Evolutionary conservation across 169 alveolate genomes (phyloP), one percentile per base, ranked within the genome.

Genomic region (Cryptosporidium meleagridis): DNA sequence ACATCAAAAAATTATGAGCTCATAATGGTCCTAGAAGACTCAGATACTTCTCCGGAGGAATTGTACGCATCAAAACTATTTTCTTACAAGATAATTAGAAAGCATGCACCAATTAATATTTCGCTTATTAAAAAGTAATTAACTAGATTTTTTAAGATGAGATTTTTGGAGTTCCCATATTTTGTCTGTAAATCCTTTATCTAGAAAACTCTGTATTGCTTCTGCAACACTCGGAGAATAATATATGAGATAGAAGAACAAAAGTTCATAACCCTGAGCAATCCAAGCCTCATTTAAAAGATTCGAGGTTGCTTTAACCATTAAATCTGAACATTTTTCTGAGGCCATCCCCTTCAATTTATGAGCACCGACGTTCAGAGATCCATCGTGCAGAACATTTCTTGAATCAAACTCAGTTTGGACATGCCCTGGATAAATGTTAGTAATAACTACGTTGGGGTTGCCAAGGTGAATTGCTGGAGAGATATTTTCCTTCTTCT

Each of bases 1-100:
- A 31, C 41, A 31, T 7, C 67, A 10, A 44, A 29, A 26, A 41
- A 35, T 23, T 51, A 45, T 18, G 86, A 73, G 18, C 52, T 58
- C 21, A 41, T 73, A 26, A 61, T 80, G 75, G 37, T 26, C 10
- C 65, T 37, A 9, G 51, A 37, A 62, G 89, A 80, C 12, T 44
- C 55, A 26, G 89, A 80, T 21, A 62, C 21, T 23, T 80, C 89
- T 18, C 89, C 89, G 41, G 89, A 80, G 65, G 89, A 80, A 65
- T 59, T 62, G 31, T 62, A 65, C 39, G 89, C 89, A 35, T 37
- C 62, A 9, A 80, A 35, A 12, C 10, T 62, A 65, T 62, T 80
- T 80, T 37, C 33, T 26, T 80, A 80, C 62, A 29, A 41, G 29
- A 80, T 80, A 37, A 59, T 80, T 18, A 67, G 31, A 45, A 80